Base-by-base conservation (phyloP, 2,329 filamentous ascomycete genomes). In the Phaeosphaeriaceae sp. region DNA sequence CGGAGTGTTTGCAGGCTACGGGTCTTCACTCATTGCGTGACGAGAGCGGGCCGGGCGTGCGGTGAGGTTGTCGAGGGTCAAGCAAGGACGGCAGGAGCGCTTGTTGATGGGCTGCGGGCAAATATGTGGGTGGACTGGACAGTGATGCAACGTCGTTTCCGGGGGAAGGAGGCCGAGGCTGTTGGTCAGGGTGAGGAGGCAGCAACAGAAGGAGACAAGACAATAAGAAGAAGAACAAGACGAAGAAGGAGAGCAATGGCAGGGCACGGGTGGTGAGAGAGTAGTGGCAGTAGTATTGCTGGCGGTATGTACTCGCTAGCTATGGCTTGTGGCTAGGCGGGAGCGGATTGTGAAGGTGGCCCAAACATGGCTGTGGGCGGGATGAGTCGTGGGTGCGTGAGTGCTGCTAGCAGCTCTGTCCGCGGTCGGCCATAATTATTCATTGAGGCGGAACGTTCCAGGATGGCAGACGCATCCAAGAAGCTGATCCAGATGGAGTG, bases 401-500 rank as follows among this genome's bases (percentile, higher is more conserved):
- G 7, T 40, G 36, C 13, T 40, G 36, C 36, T 40, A 40, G 36
- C 36, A 40, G 11, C 15, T n/a, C 15, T 40, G 36, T 40, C 36
- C 36, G 36, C 36, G 36, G 36, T 40, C 36, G 36, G 36, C 36
- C 36, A 40, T 40, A 40, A 75, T 66, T 63, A 69, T 65, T 69
- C 61, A 69, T 72, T 68, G 71, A 66, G 67, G 66, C 74, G 74
- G 72, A 73, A 75, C 69, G 72, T 74, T 74, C 75, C 74, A 76
- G 74, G 67, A 71, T 73, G 69, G 54, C 61, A 65, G 62, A 40
- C 41, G 17, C 60, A 58, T 56, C 55, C 60, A 65, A 75, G 71
- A 72, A 70, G 73, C 73, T 76, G 75, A 76, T 75, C 72, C 73
- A 75, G 69, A 72, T 73, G 69, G 68, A 73, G 70, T 68, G 66